A percentile compares a stretch with the other conserved stretches of the same genome.
phyloP scores from a whole-genome alignment of 176 grass and related monocot species.

The Oryza australiensis region DNA sequence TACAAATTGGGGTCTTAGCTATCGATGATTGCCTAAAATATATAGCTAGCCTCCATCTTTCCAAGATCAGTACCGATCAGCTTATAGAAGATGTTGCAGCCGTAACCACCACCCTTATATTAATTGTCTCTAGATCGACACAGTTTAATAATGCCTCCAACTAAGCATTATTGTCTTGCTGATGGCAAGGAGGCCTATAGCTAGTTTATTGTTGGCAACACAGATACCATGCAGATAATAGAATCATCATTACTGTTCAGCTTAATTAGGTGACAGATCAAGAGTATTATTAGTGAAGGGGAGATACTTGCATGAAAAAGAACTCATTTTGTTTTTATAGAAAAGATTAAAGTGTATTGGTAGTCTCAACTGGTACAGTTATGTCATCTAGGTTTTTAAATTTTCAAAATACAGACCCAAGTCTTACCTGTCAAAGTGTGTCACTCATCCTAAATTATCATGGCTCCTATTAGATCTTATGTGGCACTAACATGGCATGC shows the following conservation, averaged over 20 bases:
- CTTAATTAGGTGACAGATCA: slow-evolving; percentile 5
- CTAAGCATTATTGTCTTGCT: slow-evolving; percentile 28
- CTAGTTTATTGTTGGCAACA: slow-evolving; percentile 17
- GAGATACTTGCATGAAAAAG: background rate
- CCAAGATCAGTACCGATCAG: slow-evolving; percentile 20
- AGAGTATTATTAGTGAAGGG: slow-evolving; percentile 12
- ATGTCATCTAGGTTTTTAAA: too few relatives aligned
- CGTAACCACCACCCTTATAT: slow-evolving; percentile 36
- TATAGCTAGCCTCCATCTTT: slow-evolving; percentile 22
- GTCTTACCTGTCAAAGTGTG: too few relatives aligned
- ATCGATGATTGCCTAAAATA: slow-evolving; percentile 4
- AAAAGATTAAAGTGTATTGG: too few relatives aligned
- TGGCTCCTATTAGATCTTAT: too few relatives aligned
- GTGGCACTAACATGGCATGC: too few relatives aligned
- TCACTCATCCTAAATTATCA: too few relatives aligned
- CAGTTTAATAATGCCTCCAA: slow-evolving; percentile 24
- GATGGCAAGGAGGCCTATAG: slow-evolving; percentile 7
- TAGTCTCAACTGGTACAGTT: too few relatives aligned
- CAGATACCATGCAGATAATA: slow-evolving; percentile 13
- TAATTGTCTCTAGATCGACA: background rate
- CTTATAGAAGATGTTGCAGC: slow-evolving; percentile 29
- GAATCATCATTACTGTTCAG: slow-evolving; percentile 1
- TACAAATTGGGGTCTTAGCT: background rate
- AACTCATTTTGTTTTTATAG: too few relatives aligned
- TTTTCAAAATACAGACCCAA: too few relatives aligned